Evolutionary conservation across 2,329 filamentous ascomycete genomes (phyloP).

Genomic region (Colletotrichum limetticola): DNA sequence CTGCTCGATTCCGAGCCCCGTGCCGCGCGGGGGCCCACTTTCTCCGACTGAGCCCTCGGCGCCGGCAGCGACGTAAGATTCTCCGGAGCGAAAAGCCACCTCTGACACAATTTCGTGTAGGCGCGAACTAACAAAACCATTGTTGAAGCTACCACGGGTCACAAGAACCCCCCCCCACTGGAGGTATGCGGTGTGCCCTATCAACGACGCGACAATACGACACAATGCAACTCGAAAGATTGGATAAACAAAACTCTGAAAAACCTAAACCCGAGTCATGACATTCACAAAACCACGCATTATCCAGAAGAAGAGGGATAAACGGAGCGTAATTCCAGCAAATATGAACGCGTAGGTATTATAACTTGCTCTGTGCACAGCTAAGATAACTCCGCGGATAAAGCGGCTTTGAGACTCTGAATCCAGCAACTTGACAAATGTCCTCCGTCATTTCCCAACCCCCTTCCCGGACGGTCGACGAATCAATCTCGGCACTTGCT

Average conservation of each 20-base stretch:
- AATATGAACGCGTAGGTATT: neutral
- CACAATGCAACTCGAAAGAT: no score
- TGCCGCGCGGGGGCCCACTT: neutral
- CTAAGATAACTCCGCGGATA: neutral
- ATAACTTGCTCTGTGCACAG: no score
- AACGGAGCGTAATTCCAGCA: neutral
- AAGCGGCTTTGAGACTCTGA: neutral
- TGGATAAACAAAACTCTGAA: no score
- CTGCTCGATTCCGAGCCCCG: neutral
- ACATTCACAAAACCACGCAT: neutral
- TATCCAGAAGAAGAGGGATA: neutral
- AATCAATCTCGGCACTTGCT: neutral
- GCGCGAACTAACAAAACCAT: no score
- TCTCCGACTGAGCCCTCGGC: no score
- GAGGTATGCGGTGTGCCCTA: no score
- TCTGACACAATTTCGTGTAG: no score
- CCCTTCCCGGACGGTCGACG: neutral
- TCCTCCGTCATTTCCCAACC: neutral
- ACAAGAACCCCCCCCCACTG: no score
- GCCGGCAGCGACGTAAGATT: neutral
- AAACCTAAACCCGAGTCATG: neutral
- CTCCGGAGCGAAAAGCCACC: neutral
- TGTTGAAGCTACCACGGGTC: no score
- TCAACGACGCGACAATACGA: no score
- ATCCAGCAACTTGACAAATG: neutral